These are phyloP conservation scores for Chytridium lagenaria DNA, from an alignment of 371 early-diverging fungal genomes.

Conservation along the genomic window DNA sequence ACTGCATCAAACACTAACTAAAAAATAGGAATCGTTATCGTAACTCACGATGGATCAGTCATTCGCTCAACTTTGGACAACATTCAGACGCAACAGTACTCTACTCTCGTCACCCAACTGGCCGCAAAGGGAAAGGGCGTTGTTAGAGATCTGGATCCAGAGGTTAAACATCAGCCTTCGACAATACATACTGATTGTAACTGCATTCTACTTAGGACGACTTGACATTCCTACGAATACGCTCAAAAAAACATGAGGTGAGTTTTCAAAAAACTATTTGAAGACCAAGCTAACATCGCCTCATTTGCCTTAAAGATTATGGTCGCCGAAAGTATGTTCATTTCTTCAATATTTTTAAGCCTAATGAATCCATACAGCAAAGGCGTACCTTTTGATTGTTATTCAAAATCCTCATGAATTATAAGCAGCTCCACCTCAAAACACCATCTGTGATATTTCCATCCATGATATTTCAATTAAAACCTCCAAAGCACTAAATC, in stretches of 20 bases:
- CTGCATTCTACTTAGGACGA: slow-evolving; percentile 35
- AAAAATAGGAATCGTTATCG: slow-evolving; percentile 57
- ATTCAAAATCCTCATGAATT: slow-evolving; percentile 51
- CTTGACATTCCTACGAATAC: slow-evolving; percentile 43
- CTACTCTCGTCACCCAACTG: slow-evolving; percentile 60
- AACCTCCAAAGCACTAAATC: neutral
- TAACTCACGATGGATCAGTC: slow-evolving; percentile 57
- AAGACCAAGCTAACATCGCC: neutral
- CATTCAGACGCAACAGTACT: slow-evolving; percentile 60
- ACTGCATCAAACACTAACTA: too few species aligned
- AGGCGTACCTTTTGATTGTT: slow-evolving; percentile 43
- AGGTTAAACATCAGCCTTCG: slow-evolving; percentile 32
- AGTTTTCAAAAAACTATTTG: neutral
- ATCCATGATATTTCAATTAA: neutral
- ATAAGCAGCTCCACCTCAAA: neutral
- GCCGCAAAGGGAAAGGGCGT: slow-evolving; percentile 64
- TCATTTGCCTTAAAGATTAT: slow-evolving; percentile 31
- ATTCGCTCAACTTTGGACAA: slow-evolving; percentile 59
- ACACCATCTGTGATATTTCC: neutral
- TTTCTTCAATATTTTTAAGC: neutral
- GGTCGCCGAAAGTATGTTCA: slow-evolving; percentile 46
- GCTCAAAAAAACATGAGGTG: slow-evolving; percentile 47
- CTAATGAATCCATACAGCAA: slow-evolving; percentile 29
- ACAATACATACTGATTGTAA: neutral
- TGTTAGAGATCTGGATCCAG: slow-evolving; percentile 69